phyloP scores from a whole-genome alignment of 768 basidiomycete species.

The Amanita brunnescens region DNA sequence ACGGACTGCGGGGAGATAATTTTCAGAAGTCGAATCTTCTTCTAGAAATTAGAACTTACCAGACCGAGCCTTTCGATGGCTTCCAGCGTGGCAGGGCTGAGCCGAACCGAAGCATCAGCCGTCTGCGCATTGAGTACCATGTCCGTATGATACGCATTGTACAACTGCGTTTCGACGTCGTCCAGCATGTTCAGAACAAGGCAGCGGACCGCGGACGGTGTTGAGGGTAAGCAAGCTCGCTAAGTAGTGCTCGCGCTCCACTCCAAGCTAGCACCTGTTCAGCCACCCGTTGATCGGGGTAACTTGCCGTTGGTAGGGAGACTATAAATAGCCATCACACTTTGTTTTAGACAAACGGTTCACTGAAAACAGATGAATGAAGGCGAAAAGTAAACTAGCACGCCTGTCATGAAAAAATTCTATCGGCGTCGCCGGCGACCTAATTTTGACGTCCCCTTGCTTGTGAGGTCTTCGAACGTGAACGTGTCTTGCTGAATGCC shows the following conservation, averaged over 20 bases:
- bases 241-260: background rate
- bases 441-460: too few relatives aligned
- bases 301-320: background rate
- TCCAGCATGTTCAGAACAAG: background rate
- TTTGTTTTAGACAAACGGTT: too few relatives aligned
- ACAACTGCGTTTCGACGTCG: background rate
- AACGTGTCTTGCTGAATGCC: too few relatives aligned
- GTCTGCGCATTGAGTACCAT: background rate
- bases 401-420: too few relatives aligned
- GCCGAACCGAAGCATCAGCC: slow-evolving; percentile 11
- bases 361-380: too few relatives aligned
- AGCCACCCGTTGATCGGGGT: background rate
- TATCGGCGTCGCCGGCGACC: too few relatives aligned
- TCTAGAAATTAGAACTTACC: slow-evolving; percentile 15
- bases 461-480: too few relatives aligned
- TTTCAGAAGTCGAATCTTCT: background rate
- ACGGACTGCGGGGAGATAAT: slow-evolving; percentile 13
- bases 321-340: background rate
- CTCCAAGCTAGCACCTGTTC: background rate
- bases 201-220: background rate
- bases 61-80: slow-evolving; percentile 24
- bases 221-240: background rate
- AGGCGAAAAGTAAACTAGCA: too few relatives aligned
- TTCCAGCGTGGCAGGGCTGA: slow-evolving; percentile 30
- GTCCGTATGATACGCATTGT: background rate